Conservation (phyloP, 2,329 filamentous ascomycete genomes). For the Cladophialophora chaetospira region DNA sequence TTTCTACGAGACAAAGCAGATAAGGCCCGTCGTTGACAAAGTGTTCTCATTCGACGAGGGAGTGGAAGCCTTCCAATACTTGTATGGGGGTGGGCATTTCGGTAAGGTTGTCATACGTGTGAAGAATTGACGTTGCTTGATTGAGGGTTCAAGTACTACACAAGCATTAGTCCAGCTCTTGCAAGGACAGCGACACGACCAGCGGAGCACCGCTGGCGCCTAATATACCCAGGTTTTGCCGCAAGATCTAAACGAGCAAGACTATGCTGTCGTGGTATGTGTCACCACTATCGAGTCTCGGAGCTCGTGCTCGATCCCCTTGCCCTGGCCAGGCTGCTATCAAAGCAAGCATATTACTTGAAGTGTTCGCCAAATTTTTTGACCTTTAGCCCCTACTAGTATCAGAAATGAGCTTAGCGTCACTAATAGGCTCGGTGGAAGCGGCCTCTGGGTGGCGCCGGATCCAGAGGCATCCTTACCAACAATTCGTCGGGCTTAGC, state of each 20-base stretch:
- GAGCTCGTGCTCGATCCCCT: no score
- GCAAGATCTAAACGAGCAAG: no score
- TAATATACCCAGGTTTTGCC: no score
- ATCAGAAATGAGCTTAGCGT: neutral
- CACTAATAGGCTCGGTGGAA: neutral
- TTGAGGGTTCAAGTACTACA: neutral
- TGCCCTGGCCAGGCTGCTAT: no score
- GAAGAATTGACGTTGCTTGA: neutral
- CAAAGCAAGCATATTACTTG: no score
- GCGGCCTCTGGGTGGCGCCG: neutral
- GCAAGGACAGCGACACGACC: no score
- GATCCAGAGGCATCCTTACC: neutral
- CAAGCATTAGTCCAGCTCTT: neutral
- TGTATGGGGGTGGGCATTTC: constrained; percentile 49
- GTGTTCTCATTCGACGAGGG: constrained; percentile 44
- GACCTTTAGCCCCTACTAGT: no score
- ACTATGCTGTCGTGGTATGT: no score
- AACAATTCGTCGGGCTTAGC: neutral
- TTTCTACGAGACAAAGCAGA: constrained; percentile 40
- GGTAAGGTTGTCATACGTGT: constrained; percentile 44
- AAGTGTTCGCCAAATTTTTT: no score
- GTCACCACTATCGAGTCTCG: no score
- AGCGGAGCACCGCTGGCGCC: no score
- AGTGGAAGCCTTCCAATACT: constrained; percentile 45
- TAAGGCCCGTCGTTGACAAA: constrained; percentile 44